Evolutionary conservation across 192 early-diverging fungal genomes (phyloP), one percentile per base, ranked within the genome.

Genomic region (Coemansia sp.): DNA sequence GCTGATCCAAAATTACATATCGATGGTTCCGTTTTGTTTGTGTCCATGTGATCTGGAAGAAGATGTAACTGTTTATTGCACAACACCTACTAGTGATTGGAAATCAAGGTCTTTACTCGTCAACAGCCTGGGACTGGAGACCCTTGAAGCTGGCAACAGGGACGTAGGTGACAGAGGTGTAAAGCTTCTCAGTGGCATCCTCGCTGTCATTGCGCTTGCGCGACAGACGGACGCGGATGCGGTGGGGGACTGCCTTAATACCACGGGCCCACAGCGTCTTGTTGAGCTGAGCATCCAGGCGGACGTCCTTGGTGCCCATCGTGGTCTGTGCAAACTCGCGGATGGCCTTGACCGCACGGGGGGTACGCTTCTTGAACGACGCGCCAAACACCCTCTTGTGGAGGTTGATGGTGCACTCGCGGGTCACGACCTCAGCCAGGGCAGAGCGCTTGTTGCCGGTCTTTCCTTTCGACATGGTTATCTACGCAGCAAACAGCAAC

Each of bases 331-430:
- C 95, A 77, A 98, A 99, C 74, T 88, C 83, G 72, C 91, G 90
- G 86, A 99, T 90, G 65, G 87, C 89, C 91, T 96, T 96, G 79
- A 99, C 86, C 68, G 97, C 95, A 69, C 89, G 90, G 65, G 97
- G 97, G 56, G 94, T 92, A 80, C 97, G 92, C 90, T 95, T 97
- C 90, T 96, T 98, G 90, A 98, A 99, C 76, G 89, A 86, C 58
- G 89, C 91, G 74, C 76, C 79, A 59, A 70, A 70, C 71, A 99
- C 92, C 68, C 87, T 87, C 89, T 95, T 96, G 94, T 97, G 96
- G 74, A 99, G 85, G 92, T 99, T 94, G 86, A 99, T 99, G 80
- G 97, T 99, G 92, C 95, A 97, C 77, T 99, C 97, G 78, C 95
- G 91, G 74, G 95, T 96, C 75, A 98, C 91, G 74, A 95, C 95